Base-by-base conservation (phyloP, 2,329 filamentous ascomycete genomes). In the Cordyceps fumosorosea region DNA sequence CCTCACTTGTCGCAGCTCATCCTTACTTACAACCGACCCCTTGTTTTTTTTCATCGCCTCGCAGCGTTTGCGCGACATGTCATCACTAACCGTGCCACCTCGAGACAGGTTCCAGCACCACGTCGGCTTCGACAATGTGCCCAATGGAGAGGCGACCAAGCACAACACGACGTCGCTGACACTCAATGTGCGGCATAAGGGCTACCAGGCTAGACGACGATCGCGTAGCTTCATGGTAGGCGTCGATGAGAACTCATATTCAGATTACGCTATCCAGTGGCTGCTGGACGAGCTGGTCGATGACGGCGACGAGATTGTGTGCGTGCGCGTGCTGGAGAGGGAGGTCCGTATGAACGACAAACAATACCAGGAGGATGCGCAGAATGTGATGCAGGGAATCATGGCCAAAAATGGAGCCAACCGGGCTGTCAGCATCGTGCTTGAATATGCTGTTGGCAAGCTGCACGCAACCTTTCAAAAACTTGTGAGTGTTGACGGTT, bases 251-350 rank as follows among this genome's bases (percentile, higher is more conserved):
- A 92, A 96, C 68, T 85, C 91, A 63, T 96, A 96, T 74, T 96
- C 91, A 7, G 90, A 96, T 65, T 95, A 93, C 75, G 93, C 93
- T 18, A 80, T 97, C 20, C 90, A 96, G 74, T 97, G 92, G 92
- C 81, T 96, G 56, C 84, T 97, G 45, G 91, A 96, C 69, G 91
- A 96, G 75, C 81, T 96, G 62, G 91, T 96, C 47, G 92, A 96
- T 69, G 93, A 96, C 70, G 92, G 93, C 20, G 93, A 97, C 71
- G 91, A 96, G 75, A 88, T 97, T 62, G 89, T 97, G 10, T 97
- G 93, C 74, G 83, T 97, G 55, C 84, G 91, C 58, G 93, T 96
- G 2, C 84, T 96, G 50, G 92, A 96, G 71, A 93, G 90, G 71
- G 90, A 93, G 66, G 83, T 87, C 57, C 89, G 88, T 58, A 80